A percentile compares a stretch with the other conserved stretches of the same genome.
These are phyloP conservation scores for Talaromyces thailandensis DNA, from an alignment of 495 filamentous ascomycete species.

Conservation along the genomic window DNA sequence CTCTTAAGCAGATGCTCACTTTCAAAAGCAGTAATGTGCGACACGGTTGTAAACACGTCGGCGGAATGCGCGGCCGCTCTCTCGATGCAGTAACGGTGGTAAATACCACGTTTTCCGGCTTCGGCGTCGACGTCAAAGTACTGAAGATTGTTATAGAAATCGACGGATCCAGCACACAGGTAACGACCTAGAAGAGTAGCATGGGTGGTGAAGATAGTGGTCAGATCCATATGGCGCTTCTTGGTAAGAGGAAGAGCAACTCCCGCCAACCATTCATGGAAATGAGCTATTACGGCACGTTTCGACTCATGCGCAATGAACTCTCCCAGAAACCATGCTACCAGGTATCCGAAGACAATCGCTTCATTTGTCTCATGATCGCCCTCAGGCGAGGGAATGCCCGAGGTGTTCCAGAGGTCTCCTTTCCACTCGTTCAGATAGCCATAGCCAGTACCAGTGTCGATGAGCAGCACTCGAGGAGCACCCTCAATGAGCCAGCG, in stretches of 20 bases:
- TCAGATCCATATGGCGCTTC: conserved; percentile 90
- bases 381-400: conserved; percentile 81
- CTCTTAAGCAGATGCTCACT: conserved; percentile 95
- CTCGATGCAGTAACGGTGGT: conserved; percentile 98
- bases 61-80: conserved; percentile 81
- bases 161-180: conserved; percentile 92
- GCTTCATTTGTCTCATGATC: conserved; percentile 97
- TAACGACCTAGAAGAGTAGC: conserved; percentile 92
- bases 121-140: conserved; percentile 95
- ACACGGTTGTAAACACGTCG: conserved; percentile 97
- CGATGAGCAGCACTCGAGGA: conserved; percentile 85
- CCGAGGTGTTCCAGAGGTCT: conserved; percentile 88
- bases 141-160: conserved; percentile 99
- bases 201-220: conserved; percentile 98
- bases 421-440: conserved; percentile 96
- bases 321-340: conserved; percentile 98
- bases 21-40: conserved; percentile 97
- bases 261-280: conserved; percentile 97
- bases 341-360: conserved; percentile 93
- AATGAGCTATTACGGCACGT: conserved; percentile 90
- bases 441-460: conserved; percentile 84
- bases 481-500: conserved; percentile 97
- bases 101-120: conserved; percentile 95
- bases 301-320: conserved; percentile 87
- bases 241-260: conserved; percentile 91